Conservation (phyloP, 2,329 filamentous ascomycete genomes). For the Fusarium buharicum region DNA sequence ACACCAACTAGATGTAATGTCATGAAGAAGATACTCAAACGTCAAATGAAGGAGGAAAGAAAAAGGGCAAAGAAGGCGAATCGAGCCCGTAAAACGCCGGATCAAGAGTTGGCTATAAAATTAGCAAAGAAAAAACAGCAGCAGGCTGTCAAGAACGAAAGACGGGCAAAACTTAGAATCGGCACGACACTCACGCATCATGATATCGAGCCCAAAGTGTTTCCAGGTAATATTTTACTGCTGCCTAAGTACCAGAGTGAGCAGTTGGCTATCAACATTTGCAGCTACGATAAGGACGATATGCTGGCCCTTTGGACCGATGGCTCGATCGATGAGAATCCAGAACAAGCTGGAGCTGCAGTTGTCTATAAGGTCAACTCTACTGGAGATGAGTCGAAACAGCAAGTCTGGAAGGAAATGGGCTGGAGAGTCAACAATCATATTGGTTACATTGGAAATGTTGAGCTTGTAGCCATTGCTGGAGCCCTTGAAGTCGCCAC, state of each 20-base stretch:
- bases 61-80: background rate
- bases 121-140: too few species aligned
- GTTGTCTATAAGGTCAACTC: conserved; percentile 1
- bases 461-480: conserved; percentile 1
- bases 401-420: background rate
- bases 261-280: background rate
- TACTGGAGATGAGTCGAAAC: background rate
- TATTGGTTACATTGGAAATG: background rate
- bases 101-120: background rate
- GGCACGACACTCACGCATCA: background rate
- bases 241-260: background rate
- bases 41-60: background rate
- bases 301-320: conserved; percentile 1
- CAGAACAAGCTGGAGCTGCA: background rate
- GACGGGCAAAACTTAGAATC: background rate
- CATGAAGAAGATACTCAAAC: background rate
- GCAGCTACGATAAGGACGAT: background rate
- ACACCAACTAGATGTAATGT: background rate
- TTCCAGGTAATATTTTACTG: background rate
- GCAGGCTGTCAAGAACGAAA: background rate
- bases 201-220: background rate
- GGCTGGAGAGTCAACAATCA: conserved; percentile 4
- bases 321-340: background rate
- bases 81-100: background rate
- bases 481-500: conserved; percentile 9